These are phyloP conservation scores for Monilinia polystroma DNA, from an alignment of 2,329 filamentous ascomycete genomes.

Conservation along the genomic window DNA sequence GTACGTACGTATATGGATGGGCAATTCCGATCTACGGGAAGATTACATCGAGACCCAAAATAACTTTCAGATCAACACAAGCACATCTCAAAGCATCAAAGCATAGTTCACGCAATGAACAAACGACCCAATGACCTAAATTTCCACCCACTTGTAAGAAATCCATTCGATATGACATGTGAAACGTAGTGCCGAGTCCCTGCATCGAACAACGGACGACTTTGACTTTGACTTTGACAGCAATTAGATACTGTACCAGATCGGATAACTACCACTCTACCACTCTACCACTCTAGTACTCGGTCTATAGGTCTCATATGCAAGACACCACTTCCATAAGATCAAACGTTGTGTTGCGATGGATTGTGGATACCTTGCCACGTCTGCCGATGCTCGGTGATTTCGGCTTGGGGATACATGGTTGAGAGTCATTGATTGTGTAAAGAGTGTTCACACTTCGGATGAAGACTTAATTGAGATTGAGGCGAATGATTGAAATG, in stretches of 20 bases:
- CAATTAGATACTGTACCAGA: background rate
- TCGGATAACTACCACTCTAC: background rate
- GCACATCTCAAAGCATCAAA: too few relatives aligned
- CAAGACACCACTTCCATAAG: conserved; percentile 7
- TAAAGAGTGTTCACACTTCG: background rate
- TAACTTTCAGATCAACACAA: too few relatives aligned
- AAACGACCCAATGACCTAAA: too few relatives aligned
- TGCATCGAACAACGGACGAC: conserved; percentile 6
- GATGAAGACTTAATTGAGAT: background rate
- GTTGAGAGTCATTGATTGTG: background rate
- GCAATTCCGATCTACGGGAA: too few relatives aligned
- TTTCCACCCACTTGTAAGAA: too few relatives aligned
- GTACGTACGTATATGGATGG: too few relatives aligned
- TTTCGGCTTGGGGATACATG: background rate
- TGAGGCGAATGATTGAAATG: background rate
- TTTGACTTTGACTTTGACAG: conserved; percentile 1
- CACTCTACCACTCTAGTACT: conserved; percentile 4
- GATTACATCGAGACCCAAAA: too few relatives aligned
- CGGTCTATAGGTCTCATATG: conserved; percentile 15
- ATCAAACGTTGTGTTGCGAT: conserved; percentile 7
- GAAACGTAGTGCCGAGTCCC: conserved; percentile 12
- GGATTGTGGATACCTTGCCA: conserved; percentile 15
- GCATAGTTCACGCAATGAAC: too few relatives aligned
- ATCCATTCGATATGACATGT: background rate
- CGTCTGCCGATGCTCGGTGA: conserved; percentile 3